phyloP scores from a whole-genome alignment of 2,329 filamentous ascomycete genomes.

The Aciculosporium take region DNA sequence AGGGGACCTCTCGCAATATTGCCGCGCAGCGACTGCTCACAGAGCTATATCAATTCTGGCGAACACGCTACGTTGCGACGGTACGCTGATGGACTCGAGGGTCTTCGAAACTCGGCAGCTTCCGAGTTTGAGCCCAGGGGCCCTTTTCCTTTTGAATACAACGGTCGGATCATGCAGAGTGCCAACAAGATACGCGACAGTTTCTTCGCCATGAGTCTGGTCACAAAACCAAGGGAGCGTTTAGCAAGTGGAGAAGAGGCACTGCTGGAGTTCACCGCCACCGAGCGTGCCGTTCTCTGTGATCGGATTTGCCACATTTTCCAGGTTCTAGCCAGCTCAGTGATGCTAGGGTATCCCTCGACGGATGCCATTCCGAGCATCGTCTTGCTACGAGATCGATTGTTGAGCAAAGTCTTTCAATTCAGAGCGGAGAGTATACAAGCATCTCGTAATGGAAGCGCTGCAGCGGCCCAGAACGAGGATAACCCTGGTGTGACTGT shows the following conservation, averaged over 20 bases:
- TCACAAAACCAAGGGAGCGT: conserved; percentile 62
- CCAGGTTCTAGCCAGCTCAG: conserved; percentile 67
- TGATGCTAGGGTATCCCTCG: conserved; percentile 80
- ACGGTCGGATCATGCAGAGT: conserved; percentile 55
- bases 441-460: background rate
- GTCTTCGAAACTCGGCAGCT: conserved; percentile 51
- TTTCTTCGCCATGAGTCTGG: conserved; percentile 84
- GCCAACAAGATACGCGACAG: conserved; percentile 72
- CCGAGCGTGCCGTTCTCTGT: conserved; percentile 66
- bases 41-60: conserved; percentile 64
- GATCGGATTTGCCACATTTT: conserved; percentile 74
- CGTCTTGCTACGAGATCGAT: conserved; percentile 56
- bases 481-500: background rate
- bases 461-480: background rate
- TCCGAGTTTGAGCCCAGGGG: conserved; percentile 74
- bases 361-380: conserved; percentile 72
- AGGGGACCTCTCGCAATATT: conserved; percentile 71
- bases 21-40: conserved; percentile 38
- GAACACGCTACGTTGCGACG: conserved; percentile 73
- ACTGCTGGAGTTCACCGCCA: conserved; percentile 58
- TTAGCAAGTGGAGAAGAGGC: conserved; percentile 64
- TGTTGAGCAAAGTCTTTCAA: conserved; percentile 71
- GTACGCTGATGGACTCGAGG: conserved; percentile 56
- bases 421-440: conserved; percentile 50
- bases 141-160: conserved; percentile 59